Evolutionary conservation across 2,329 filamentous ascomycete genomes (phyloP).

Genomic region (Neopestalotiopsis sp.): DNA sequence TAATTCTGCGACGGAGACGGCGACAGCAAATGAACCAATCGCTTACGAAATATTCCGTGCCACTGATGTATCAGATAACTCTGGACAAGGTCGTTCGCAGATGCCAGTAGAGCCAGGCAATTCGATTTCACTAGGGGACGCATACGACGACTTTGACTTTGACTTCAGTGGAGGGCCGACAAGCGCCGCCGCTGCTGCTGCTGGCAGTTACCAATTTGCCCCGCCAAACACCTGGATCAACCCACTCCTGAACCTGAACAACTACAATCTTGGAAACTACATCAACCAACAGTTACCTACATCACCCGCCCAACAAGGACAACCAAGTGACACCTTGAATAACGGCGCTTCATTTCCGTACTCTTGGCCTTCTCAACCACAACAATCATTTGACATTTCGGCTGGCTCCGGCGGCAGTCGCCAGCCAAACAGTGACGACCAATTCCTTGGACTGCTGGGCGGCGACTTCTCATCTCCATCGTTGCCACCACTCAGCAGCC

Average conservation of each 20-base stretch:
- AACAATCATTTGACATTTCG: neutral
- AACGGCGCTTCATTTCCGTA: neutral
- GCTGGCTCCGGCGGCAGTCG: neutral
- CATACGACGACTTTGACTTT: neutral
- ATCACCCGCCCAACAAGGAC: neutral
- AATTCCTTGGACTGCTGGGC: slow-evolving; percentile 26
- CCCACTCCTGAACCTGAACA: neutral
- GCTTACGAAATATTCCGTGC: neutral
- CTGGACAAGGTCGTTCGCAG: neutral
- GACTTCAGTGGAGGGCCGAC: slow-evolving; percentile 3
- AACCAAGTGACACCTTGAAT: neutral
- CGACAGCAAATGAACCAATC: neutral
- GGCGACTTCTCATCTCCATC: slow-evolving; percentile 38
- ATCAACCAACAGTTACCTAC: neutral
- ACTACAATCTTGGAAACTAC: neutral
- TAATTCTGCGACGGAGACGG: neutral
- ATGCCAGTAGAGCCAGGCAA: slow-evolving; percentile 10
- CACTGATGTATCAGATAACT: neutral
- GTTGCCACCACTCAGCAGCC: slow-evolving; percentile 33
- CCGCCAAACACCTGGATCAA: neutral
- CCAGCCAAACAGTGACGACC: slow-evolving; percentile 28
- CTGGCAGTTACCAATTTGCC: neutral
- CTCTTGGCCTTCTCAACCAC: neutral
- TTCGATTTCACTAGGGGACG: slow-evolving; percentile 5
- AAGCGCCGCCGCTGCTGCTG: neutral